These are phyloP conservation scores for Pachysandra terminalis DNA, from an alignment of 164 flowering plant species.

Conservation along the genomic window DNA sequence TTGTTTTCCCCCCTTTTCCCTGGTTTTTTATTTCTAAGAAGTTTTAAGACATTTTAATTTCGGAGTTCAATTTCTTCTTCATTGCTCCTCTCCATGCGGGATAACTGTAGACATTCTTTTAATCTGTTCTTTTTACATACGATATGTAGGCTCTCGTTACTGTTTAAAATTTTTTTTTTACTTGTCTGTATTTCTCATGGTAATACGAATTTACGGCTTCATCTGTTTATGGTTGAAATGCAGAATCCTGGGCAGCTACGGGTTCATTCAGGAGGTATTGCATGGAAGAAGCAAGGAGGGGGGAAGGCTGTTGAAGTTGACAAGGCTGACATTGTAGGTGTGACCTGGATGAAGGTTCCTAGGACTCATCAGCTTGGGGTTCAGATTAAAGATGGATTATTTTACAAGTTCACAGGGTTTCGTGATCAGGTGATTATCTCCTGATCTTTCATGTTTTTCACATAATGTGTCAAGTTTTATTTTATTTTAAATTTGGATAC, in stretches of 20 bases:
- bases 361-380: constrained; percentile 82
- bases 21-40: no score
- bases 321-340: constrained; percentile 54
- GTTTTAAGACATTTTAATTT: no score
- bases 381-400: constrained; percentile 67
- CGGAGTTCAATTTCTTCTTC: no score
- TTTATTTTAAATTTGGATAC: no score
- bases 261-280: constrained; percentile 64
- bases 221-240: constrained; percentile 7
- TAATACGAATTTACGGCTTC: neutral
- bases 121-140: neutral
- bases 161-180: neutral
- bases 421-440: constrained; percentile 81
- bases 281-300: constrained; percentile 91
- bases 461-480: no score
- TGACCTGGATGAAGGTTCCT: constrained; percentile 95
- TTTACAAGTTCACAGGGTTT: constrained; percentile 87
- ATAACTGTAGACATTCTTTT: no score
- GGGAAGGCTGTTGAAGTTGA: constrained; percentile 91
- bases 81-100: no score
- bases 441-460: no score
- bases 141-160: neutral
- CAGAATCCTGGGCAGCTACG: constrained; percentile 90
- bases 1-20: no score
- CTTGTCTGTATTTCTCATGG: neutral